phyloP scores from a whole-genome alignment of 2,329 filamentous ascomycete species.

The Colletotrichum simmondsii region DNA sequence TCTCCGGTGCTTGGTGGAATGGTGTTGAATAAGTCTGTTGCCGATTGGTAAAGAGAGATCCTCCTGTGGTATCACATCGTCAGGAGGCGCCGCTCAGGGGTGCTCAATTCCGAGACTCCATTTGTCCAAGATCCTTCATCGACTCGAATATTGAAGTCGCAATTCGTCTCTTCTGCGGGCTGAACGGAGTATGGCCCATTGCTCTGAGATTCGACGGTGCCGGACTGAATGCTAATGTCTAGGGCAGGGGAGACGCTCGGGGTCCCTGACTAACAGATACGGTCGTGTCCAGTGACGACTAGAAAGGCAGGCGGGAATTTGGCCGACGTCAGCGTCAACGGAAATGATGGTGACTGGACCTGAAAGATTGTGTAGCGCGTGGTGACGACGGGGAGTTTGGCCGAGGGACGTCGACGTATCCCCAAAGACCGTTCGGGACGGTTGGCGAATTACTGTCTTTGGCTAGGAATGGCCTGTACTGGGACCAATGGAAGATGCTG shows the following conservation, averaged over 20 bases:
- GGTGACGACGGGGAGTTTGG: conserved; percentile 12
- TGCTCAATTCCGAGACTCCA: background rate
- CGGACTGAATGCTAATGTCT: background rate
- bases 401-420: background rate
- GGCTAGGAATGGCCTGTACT: background rate
- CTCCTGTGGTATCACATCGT: too few relatives aligned
- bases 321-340: conserved; percentile 26
- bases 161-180: background rate
- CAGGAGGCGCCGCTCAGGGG: background rate
- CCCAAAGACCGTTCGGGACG: background rate
- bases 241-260: background rate
- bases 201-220: background rate
- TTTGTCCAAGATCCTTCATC: background rate
- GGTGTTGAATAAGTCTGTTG: too few relatives aligned
- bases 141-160: conserved; percentile 3
- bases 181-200: background rate
- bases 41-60: background rate
- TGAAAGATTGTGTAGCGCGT: conserved; percentile 1
- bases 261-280: conserved; percentile 18
- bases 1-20: background rate
- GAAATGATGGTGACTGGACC: background rate
- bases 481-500: background rate
- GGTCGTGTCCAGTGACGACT: background rate
- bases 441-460: background rate
- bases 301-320: conserved; percentile 10